Evolutionary conservation across 1,139 yeast genomes (phyloP), one percentile per base, ranked within the genome.

Genomic region (Nakaseomyces kungkrabaensis): DNA sequence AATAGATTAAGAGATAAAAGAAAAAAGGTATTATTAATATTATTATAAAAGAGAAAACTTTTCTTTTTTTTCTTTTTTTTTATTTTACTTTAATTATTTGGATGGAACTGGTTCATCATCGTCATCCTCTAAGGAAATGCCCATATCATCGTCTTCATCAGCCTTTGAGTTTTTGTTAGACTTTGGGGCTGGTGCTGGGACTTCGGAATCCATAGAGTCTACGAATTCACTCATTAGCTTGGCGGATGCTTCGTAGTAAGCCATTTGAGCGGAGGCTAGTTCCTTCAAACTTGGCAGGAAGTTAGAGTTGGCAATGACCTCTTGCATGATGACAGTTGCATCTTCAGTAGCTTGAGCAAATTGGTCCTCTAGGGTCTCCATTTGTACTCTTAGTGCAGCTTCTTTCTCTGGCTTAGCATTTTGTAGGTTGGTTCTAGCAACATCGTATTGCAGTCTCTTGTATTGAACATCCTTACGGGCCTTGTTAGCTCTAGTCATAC

Each of bases 341-440:
- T 85, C 95, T 69, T 88, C 96, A 37, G 89, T 90, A 24, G 92
- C 85, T 57, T 86, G 87, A 45, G 94, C 95, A 67, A 88, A 87
- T 60, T 85, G 94, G 61, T 88, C 96, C 69, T 88, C 96, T 43
- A 90, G 82, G 56, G 82, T 80, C 67, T 88, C 96, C 76, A 87
- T 82, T 55, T 81, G 78, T 47, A 82, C 85, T 58, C 92, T 75
- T 55, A 86, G 78, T 51, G 81, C 81, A 6, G 88, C 86, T 62
- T 83, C 85, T 63, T 82, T 82, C 57, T 81, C 81, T 4, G 95
- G 90, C 62, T 75, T 78, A 32, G 89, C 82, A 58, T 79, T 74
- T 61, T 79, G 79, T 56, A 87, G 75, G 54, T 82, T 75, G 34
- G 82, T 72, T 69, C 94, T 78, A 43, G 94, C 84, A 59, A 89